Evolutionary conservation across 2,329 filamentous ascomycete species (phyloP).

Genomic region (Colletotrichum lini): DNA sequence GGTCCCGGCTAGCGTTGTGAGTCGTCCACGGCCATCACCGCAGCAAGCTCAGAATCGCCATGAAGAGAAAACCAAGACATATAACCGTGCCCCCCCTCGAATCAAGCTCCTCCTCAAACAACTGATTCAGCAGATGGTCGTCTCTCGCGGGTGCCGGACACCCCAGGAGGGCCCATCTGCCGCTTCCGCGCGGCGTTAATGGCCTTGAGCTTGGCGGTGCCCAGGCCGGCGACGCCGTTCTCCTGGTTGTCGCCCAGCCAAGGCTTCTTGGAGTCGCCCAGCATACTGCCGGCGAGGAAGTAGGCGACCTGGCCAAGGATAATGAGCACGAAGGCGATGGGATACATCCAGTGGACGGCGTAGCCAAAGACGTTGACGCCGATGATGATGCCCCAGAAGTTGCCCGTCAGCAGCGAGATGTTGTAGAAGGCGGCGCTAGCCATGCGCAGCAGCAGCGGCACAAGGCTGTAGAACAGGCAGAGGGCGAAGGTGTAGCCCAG

Average conservation of each 20-base stretch:
- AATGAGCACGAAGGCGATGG: conserved; percentile 94
- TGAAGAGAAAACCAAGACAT: neutral
- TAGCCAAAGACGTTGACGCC: conserved; percentile 89
- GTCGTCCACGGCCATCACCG: neutral
- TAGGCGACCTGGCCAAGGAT: conserved; percentile 89
- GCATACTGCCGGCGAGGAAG: conserved; percentile 84
- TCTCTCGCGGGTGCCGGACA: neutral
- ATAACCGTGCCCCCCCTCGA: no score
- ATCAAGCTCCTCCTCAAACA: neutral
- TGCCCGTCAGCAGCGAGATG: conserved; percentile 91
- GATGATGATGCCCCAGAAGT: conserved; percentile 97
- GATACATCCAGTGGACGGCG: conserved; percentile 89
- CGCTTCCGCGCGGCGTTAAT: conserved; percentile 68
- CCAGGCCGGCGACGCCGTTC: conserved; percentile 82
- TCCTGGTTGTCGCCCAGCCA: conserved; percentile 94
- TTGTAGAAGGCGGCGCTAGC: conserved; percentile 96
- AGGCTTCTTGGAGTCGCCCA: conserved; percentile 93
- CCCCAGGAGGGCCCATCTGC: conserved; percentile 31
- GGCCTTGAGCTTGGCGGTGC: conserved; percentile 86
- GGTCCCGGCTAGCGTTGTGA: neutral
- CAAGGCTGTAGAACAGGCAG: conserved; percentile 87
- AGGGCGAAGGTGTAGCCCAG: conserved; percentile 91
- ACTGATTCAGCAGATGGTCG: neutral
- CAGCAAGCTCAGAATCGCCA: neutral
- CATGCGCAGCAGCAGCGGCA: conserved; percentile 90